Evolutionary conservation across 192 early-diverging fungal genomes (phyloP).

Genomic region (Podila verticillata): DNA sequence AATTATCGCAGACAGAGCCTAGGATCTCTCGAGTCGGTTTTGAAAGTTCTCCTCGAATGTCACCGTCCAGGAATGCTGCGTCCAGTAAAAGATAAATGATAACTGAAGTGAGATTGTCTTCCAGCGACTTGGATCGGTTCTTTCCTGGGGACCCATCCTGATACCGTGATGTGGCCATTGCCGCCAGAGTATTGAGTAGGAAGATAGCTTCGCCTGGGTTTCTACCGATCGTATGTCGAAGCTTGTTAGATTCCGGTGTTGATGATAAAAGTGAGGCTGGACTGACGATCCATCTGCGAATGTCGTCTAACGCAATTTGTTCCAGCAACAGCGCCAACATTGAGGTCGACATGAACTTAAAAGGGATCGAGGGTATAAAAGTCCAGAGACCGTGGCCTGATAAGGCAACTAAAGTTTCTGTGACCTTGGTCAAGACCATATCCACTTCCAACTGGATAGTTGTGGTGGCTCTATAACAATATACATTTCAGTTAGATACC

Average conservation of each 20-base stretch:
- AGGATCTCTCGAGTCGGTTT: conserved; percentile 57
- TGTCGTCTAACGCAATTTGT: conserved; percentile 27
- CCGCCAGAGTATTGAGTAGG: conserved; percentile 51
- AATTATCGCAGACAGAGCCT: conserved; percentile 43
- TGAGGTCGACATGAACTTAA: conserved; percentile 31
- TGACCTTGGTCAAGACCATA: conserved; percentile 11
- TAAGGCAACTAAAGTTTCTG: conserved; percentile 15
- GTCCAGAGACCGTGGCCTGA: conserved; percentile 37
- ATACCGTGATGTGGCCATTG: conserved; percentile 42
- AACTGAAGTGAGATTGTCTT: conserved; percentile 27
- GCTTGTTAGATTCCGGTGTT: conserved; percentile 7
- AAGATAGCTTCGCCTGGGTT: conserved; percentile 57
- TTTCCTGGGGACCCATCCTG: background rate
- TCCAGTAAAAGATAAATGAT: conserved; percentile 52
- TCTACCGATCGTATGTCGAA: conserved; percentile 16
- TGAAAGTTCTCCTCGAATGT: conserved; percentile 47
- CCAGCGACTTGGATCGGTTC: conserved; percentile 5
- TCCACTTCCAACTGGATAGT: conserved; percentile 22
- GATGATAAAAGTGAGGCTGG: conserved; percentile 10
- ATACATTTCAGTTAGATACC: background rate
- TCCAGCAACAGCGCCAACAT: conserved; percentile 12
- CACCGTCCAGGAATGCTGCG: conserved; percentile 51
- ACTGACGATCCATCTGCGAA: conserved; percentile 8
- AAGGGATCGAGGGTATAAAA: conserved; percentile 42
- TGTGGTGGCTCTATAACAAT: background rate